These are phyloP conservation scores for Lachnellula arida DNA, from an alignment of 2,329 filamentous ascomycete genomes.

Conservation along the genomic window DNA sequence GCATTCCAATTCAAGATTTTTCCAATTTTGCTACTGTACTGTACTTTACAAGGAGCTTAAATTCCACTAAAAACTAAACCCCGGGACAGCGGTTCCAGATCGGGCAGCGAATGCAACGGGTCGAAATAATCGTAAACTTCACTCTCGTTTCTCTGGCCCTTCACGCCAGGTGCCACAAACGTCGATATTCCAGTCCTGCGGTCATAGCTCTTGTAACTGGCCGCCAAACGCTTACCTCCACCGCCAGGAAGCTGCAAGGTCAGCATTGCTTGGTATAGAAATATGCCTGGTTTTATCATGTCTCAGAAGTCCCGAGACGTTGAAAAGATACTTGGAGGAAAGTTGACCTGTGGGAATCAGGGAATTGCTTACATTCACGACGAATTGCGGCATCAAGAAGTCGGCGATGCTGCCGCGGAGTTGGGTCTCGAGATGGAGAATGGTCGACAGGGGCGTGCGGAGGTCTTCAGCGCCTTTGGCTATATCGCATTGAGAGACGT, in stretches of 20 bases:
- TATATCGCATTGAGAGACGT: constrained; percentile 63
- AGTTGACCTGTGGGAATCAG: too few relatives aligned
- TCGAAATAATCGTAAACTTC: constrained; percentile 55
- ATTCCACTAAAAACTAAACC: neutral
- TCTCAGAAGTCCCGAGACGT: too few relatives aligned
- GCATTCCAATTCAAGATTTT: neutral
- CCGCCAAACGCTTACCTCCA: constrained; percentile 57
- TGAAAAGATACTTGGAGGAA: too few relatives aligned
- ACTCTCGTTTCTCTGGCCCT: constrained; percentile 39
- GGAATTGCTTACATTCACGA: constrained; percentile 43
- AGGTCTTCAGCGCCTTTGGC: constrained; percentile 56
- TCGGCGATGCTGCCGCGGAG: constrained; percentile 58
- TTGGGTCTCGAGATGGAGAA: constrained; percentile 52
- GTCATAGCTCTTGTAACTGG: constrained; percentile 50
- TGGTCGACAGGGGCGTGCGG: constrained; percentile 55
- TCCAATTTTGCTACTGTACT: too few relatives aligned
- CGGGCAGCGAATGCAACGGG: constrained; percentile 31
- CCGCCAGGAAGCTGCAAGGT: constrained; percentile 46
- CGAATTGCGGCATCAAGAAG: constrained; percentile 58
- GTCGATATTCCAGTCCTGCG: constrained; percentile 47
- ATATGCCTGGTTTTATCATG: too few relatives aligned
- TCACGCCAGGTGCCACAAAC: constrained; percentile 52
- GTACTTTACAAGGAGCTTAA: too few relatives aligned
- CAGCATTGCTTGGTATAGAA: too few relatives aligned
- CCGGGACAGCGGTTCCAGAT: neutral